Evolutionary conservation across 2,329 filamentous ascomycete species (phyloP).

Genomic region (Penicillium frequentans): DNA sequence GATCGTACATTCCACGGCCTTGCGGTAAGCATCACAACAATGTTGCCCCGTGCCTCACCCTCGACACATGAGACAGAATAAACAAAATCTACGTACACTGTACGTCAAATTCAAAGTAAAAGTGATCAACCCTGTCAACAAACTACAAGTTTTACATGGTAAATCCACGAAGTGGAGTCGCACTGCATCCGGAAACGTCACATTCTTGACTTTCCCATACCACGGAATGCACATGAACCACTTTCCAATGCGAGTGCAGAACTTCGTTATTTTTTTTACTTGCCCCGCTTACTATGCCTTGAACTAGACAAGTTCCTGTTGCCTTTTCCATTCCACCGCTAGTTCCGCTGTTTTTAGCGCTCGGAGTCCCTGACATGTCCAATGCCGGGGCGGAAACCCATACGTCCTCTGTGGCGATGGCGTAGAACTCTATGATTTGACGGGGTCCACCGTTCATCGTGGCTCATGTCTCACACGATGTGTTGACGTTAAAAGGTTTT

Average conservation of each 20-base stretch:
- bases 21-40: slow-evolving; percentile 7
- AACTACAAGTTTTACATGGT: neutral
- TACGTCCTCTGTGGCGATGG: neutral
- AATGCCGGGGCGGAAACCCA: neutral
- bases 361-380: neutral
- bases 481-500: slow-evolving; percentile 5
- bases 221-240: slow-evolving; percentile 13
- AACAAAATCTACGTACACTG: neutral
- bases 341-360: neutral
- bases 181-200: slow-evolving; percentile 14
- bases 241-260: slow-evolving; percentile 11
- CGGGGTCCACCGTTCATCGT: slow-evolving; percentile 15
- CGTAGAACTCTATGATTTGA: neutral
- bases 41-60: slow-evolving; percentile 6
- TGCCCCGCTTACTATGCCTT: neutral
- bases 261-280: neutral
- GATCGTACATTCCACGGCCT: slow-evolving; percentile 3
- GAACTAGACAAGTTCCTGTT: neutral
- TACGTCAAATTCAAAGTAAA: neutral
- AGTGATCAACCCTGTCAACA: neutral
- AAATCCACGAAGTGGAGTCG: neutral
- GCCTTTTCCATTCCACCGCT: slow-evolving; percentile 12
- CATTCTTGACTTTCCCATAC: slow-evolving; percentile 8
- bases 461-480: slow-evolving; percentile 14
- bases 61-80: neutral